Base-by-base conservation (phyloP, 2,329 filamentous ascomycete species). In the Bipolaris zeicola region DNA sequence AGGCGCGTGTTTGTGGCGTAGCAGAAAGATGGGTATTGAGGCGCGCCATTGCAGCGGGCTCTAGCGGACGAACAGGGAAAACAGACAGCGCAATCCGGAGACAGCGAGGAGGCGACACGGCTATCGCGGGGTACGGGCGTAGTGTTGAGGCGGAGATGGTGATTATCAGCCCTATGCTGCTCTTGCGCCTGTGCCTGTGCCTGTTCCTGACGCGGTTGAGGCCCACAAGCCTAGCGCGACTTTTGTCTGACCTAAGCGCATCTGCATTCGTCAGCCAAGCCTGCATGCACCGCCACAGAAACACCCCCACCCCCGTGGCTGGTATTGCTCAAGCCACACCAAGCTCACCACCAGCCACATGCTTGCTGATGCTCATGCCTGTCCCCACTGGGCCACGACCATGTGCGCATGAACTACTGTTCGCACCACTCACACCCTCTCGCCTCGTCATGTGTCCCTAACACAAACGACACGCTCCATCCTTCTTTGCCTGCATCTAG, bases 1-100 rank as follows among this genome's bases (percentile, higher is more conserved):
- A 69, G 1, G 70, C 62, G 45, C 71, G 72, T 43, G 60, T 59
- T n/a, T 63, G 61, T 14, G 68, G 70, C 13, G 69, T 75, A 16
- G 73, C 66, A 11, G 72, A 72, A 1, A 58, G 57, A 18, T 64
- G 68, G 31, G 70, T 72, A 52, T 76, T 76, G 33, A 77, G 66
- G 49, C 75, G 71, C 52, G 75, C 75, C 75, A 77, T 77, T n/a
- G 33, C 55, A 45, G 46, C 37, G 7, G 43, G 53, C 28, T 31
- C 28, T 3, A 13, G 28, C 16, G 18, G 18, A 37, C 24, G 14
- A n/a, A 24, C 22, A 13, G 20, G 13, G 11, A 7, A 31, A 37
- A n/a, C n/a, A 10, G 14, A 14, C 22, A 13, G 5, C 37, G 14
- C 20, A 7, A 14, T 13, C 14, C 4, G 31, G 24, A 28, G 7